These are phyloP conservation scores for Candida taoyuanica DNA, from an alignment of 805 yeast species.

Conservation along the genomic window DNA sequence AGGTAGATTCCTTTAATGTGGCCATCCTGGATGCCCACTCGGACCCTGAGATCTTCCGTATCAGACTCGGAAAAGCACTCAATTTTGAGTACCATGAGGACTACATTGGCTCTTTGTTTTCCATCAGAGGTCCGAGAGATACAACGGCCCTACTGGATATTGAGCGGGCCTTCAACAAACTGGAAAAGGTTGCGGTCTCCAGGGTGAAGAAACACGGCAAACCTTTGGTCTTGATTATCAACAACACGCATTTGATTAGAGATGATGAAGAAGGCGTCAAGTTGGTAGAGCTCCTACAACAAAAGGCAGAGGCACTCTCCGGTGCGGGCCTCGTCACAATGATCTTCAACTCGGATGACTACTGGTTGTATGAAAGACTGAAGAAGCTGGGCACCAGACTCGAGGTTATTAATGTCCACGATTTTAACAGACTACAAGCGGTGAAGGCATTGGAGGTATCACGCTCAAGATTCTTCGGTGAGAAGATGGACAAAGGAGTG, in stretches of 20 bases:
- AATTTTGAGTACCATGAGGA: constrained; percentile 74
- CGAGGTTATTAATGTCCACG: constrained; percentile 66
- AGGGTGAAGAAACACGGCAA: constrained; percentile 37
- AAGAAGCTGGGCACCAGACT: constrained; percentile 68
- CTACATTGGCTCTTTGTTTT: constrained; percentile 75
- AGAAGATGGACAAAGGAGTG: constrained; percentile 32
- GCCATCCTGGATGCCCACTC: constrained; percentile 78
- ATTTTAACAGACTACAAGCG: constrained; percentile 53
- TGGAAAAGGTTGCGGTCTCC: constrained; percentile 65
- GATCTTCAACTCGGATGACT: constrained; percentile 76
- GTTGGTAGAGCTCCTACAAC: constrained; percentile 70
- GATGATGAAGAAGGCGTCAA: constrained; percentile 72
- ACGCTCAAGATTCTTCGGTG: constrained; percentile 41
- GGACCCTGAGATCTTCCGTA: constrained; percentile 77
- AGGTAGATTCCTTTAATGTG: constrained; percentile 58
- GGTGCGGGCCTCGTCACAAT: constrained; percentile 51
- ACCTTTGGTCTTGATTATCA: constrained; percentile 68
- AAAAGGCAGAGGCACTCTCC: constrained; percentile 73
- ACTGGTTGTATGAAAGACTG: constrained; percentile 79
- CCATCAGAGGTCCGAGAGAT: constrained; percentile 80
- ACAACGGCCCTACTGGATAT: constrained; percentile 78
- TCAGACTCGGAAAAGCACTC: constrained; percentile 70
- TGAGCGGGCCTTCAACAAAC: constrained; percentile 72
- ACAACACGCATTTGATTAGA: constrained; percentile 68
- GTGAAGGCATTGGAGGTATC: constrained; percentile 48